These are phyloP conservation scores for Aspergillus ustus DNA, from an alignment of 2,329 filamentous ascomycete genomes.

Conservation along the genomic window DNA sequence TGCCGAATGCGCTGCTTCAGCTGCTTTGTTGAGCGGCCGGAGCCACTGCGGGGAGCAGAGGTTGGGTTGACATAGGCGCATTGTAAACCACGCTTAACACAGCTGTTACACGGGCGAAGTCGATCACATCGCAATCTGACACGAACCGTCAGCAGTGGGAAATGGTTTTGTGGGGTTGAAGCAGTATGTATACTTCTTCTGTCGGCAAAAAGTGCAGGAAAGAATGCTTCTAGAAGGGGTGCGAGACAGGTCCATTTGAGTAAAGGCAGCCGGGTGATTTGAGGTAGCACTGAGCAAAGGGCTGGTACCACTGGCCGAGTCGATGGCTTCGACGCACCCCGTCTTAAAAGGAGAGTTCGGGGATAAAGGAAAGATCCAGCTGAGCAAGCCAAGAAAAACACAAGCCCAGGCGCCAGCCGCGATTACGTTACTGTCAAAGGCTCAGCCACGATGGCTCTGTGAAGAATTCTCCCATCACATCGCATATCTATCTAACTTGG, in stretches of 20 bases:
- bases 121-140: conserved; percentile 11
- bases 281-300: neutral
- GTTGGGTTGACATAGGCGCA: neutral
- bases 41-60: neutral
- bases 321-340: neutral
- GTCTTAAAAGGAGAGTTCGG: neutral
- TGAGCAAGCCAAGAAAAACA: neutral
- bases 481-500: neutral
- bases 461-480: neutral
- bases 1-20: conserved; percentile 7
- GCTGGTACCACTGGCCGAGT: neutral
- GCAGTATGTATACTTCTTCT: conserved; percentile 7
- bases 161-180: neutral
- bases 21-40: neutral
- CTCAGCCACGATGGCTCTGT: neutral
- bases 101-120: conserved; percentile 5
- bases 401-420: neutral
- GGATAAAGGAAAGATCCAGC: neutral
- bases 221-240: conserved; percentile 1
- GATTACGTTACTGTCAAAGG: neutral
- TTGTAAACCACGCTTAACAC: conserved; percentile 2
- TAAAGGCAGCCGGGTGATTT: neutral
- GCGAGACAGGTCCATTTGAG: neutral
- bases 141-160: neutral
- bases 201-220: conserved; percentile 12